phyloP scores from a whole-genome alignment of 306 rosid genomes.

The Cucurbita moschata region DNA sequence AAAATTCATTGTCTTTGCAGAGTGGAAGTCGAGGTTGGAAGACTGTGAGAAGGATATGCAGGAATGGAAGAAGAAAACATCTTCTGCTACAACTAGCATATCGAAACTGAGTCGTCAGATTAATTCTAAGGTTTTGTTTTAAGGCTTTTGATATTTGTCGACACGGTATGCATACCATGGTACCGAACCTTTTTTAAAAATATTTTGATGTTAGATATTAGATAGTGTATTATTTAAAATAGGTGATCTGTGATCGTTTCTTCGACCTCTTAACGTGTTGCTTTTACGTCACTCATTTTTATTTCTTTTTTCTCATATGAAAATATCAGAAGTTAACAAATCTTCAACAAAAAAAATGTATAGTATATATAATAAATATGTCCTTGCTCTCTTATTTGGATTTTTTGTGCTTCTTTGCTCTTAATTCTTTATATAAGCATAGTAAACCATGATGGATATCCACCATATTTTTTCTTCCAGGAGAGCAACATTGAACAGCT shows the following conservation, averaged over 20 bases:
- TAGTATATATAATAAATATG: background rate
- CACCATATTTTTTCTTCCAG: conserved; percentile 30
- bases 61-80: conserved; percentile 86
- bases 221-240: background rate
- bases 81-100: conserved; percentile 68
- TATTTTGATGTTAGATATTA: background rate
- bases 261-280: background rate
- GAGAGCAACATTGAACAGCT: conserved; percentile 72
- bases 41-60: conserved; percentile 88
- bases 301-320: background rate
- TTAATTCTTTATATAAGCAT: background rate
- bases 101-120: conserved; percentile 84
- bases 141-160: background rate
- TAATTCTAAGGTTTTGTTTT: conserved; percentile 54
- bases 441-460: conserved; percentile 11
- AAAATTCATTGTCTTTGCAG: conserved; percentile 18
- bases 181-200: background rate
- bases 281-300: background rate
- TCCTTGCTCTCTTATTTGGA: background rate
- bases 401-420: background rate
- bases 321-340: background rate
- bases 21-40: conserved; percentile 86
- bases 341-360: background rate
- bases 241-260: background rate
- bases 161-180: background rate